Base-by-base conservation (phyloP, 352 stramenopile genomes). In the Pythium inflatum region DNA sequence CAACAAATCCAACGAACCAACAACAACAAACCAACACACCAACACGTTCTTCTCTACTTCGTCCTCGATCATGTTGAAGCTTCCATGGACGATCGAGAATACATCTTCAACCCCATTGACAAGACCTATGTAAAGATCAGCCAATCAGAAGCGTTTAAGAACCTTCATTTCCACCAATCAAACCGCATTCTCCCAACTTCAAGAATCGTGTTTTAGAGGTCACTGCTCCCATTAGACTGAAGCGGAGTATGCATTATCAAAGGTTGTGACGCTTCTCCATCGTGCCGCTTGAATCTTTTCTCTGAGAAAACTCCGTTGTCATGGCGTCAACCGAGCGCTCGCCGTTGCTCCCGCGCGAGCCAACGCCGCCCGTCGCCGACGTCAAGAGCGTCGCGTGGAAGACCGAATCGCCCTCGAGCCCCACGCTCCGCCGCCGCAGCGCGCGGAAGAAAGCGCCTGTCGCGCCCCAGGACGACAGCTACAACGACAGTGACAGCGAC, bases 181-280 rank as follows among this genome's bases (percentile, higher is more conserved):
- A 20, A 33, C 28, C 7, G 18, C 25, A 9, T 25, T 43, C 5
- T 18, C 0, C 8, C 16, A 43, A 57, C 62, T 70, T 70, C 62
- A 70, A 70, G 51, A 70, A 70, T 70, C 22, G 22, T 50, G 49
- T 70, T 24, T 41, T 24, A 63, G 4, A 70, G 62, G 62, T 58
- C 2, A 1, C 3, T 31, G 2, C 0, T 5, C 30, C 9, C 18
- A 59, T 59, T 20, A 7, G 18, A 45, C 27, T 25, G 45, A n/a
- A 31, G 13, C n/a, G 11, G 12, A 14, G 30, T 33, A 59, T 45
- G 13, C 18, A 22, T n/a, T 59, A 45, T 43, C 5, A 59, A 20
- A 59, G 51, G 51, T 45, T 31, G 5, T 31, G 20, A 22, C 31
- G 9, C n/a, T 24, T 36, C 30, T 5, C 20, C 30, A 24, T 51